Evolutionary conservation across 345 rosid species (phyloP).

Genomic region (Eucalyptus sideroxylon): DNA sequence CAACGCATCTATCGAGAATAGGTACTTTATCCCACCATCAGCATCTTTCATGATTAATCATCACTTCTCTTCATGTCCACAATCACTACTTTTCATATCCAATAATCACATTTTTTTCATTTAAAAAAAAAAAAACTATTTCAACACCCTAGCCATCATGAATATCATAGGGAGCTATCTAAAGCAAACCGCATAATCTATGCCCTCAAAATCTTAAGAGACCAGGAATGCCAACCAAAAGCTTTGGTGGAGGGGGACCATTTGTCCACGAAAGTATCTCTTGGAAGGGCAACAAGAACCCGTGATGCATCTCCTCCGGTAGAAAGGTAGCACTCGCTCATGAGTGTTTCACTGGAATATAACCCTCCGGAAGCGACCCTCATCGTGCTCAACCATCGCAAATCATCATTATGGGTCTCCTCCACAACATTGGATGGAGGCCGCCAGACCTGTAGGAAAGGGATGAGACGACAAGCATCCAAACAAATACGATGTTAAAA

Average conservation of each 20-base stretch:
- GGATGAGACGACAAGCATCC: no score
- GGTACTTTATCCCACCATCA: no score
- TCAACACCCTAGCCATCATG: not conserved
- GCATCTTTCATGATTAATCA: no score
- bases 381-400: not conserved
- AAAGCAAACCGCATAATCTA: not conserved
- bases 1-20: no score
- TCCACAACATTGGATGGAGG: not conserved
- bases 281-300: not conserved
- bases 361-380: not conserved
- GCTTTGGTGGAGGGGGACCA: not conserved
- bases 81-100: no score
- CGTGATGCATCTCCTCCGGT: not conserved
- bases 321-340: not conserved
- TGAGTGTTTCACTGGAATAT: not conserved
- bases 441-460: no score
- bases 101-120: no score
- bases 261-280: not conserved
- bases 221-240: not conserved
- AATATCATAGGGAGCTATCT: not conserved
- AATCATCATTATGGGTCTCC: not conserved
- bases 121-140: no score
- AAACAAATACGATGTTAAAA: no score
- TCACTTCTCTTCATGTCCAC: no score
- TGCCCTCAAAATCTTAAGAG: not conserved